Base-by-base conservation (phyloP, 2,329 filamentous ascomycete genomes). In the Pseudogymnoascus sp. region DNA sequence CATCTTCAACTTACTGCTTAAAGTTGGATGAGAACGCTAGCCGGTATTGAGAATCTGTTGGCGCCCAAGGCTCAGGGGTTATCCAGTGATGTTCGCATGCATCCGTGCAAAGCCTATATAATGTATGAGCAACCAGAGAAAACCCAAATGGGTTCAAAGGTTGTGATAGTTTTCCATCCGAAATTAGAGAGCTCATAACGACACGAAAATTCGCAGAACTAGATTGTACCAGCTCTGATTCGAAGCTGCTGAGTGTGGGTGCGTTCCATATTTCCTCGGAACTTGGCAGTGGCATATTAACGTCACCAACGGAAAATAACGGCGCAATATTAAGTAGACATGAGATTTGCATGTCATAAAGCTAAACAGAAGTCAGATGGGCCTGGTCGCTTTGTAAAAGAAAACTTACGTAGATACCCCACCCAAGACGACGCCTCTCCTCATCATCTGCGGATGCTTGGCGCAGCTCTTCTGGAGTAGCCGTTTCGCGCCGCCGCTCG, bases 311-410 rank as follows among this genome's bases (percentile, higher is more conserved):
- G 5, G 63, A 63, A 50, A 64, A 63, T 5, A 60, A 39, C 15
- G 63, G 63, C 13, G 63, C 58, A 15, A 64, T 64, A 57, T 64
- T 64, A 47, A 64, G 58, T 31, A 64, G 58, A 7, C 39, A 47
- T 29, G 61, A 64, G 40, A 64, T 64, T 41, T 64, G 63, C 63
- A 64, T 64, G 58, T 64, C 63, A 61, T 64, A 64, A 60, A 64
- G 63, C 63, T 64, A 33, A 44, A 58, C 15, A 13, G 24, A 39
- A 24, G 29, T 40, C 29, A 35, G 31, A 15, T 62, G 10, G 39
- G 36, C 13, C 15, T 17, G 5, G 37, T 29, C 17, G 21, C 9
- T 60, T 15, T 24, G 15, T 6, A 40, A 31, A 24, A 33, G 17
- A 54, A 11, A 36, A 15, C 33, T 60, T 60, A 64, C 63, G 33